Conservation (phyloP, 2,329 filamentous ascomycete species). For the Aureobasidium sp. region DNA sequence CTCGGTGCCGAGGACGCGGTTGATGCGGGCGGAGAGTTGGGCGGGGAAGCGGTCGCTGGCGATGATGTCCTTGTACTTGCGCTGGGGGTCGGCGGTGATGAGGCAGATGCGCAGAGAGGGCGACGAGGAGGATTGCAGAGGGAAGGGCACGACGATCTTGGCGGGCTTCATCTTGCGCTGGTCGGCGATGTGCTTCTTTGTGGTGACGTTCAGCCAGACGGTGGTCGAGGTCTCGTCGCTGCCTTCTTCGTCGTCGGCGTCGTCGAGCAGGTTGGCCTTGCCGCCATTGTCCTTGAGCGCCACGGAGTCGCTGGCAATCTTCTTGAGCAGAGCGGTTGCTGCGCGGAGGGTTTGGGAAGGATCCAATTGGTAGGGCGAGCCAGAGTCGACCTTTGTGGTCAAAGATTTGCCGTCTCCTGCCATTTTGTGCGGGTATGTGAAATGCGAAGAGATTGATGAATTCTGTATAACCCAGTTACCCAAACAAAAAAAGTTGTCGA, state of each 20-base stretch:
- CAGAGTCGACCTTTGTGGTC: slow-evolving; percentile 30
- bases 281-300: slow-evolving; percentile 39
- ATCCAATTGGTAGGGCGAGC: slow-evolving; percentile 38
- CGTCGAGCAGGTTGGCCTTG: slow-evolving; percentile 50
- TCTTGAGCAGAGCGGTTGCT: slow-evolving; percentile 52
- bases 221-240: slow-evolving; percentile 41
- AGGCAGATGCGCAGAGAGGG: slow-evolving; percentile 64
- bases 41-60: slow-evolving; percentile 55
- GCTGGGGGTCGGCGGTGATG: slow-evolving; percentile 76
- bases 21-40: slow-evolving; percentile 42
- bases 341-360: slow-evolving; percentile 49
- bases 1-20: slow-evolving; percentile 65
- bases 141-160: slow-evolving; percentile 55
- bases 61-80: slow-evolving; percentile 83
- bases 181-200: slow-evolving; percentile 63
- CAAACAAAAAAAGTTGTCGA: slow-evolving; percentile 4
- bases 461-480: neutral
- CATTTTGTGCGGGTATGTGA: slow-evolving; percentile 21
- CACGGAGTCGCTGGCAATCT: slow-evolving; percentile 36
- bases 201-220: slow-evolving; percentile 57
- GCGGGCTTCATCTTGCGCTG: slow-evolving; percentile 73
- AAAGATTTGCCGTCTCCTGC: slow-evolving; percentile 29
- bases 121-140: slow-evolving; percentile 50
- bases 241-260: slow-evolving; percentile 42
- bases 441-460: neutral